A percentile compares a stretch with the other conserved stretches of the same genome.
phyloP scores from a whole-genome alignment of 1,284 basidiomycete genomes.

The Cystobasidium sp. region DNA sequence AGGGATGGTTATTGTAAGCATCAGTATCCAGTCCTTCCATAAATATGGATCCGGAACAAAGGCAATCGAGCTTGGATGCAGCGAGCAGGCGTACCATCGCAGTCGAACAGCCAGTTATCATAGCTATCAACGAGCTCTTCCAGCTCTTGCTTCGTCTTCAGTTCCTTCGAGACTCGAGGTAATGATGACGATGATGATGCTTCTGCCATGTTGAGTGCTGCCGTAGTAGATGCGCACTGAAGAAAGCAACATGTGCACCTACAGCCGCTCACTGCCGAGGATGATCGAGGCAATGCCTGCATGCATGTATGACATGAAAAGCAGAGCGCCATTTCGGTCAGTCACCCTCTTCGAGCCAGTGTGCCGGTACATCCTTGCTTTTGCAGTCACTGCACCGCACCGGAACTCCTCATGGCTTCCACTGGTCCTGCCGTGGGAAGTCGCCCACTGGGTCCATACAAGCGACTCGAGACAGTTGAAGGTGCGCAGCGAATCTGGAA shows the following conservation, averaged over 20 bases:
- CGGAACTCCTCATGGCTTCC: background rate
- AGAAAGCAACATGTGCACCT: background rate
- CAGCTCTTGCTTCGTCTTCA: conserved; percentile 32
- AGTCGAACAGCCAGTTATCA: conserved; percentile 95
- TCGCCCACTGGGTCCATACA: background rate
- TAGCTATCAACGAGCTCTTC: conserved; percentile 66
- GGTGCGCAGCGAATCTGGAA: conserved; percentile 5
- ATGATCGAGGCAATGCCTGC: background rate
- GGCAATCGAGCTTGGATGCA: too few relatives aligned
- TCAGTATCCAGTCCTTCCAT: background rate
- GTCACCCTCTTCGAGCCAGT: background rate
- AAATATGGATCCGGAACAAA: too few relatives aligned
- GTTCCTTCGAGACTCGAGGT: conserved; percentile 24
- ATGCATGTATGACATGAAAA: too few relatives aligned
- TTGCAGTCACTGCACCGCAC: background rate
- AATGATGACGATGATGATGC: background rate
- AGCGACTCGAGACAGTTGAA: conserved; percentile 35
- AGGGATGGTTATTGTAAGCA: background rate
- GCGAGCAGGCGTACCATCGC: conserved; percentile 55
- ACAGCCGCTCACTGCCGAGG: background rate
- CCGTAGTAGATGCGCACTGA: background rate
- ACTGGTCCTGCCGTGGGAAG: background rate
- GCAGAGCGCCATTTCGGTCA: background rate
- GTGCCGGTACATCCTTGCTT: background rate
- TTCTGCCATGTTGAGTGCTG: background rate